Evolutionary conservation across 257 asterid genomes (phyloP).

Genomic region (Datura wrightii): DNA sequence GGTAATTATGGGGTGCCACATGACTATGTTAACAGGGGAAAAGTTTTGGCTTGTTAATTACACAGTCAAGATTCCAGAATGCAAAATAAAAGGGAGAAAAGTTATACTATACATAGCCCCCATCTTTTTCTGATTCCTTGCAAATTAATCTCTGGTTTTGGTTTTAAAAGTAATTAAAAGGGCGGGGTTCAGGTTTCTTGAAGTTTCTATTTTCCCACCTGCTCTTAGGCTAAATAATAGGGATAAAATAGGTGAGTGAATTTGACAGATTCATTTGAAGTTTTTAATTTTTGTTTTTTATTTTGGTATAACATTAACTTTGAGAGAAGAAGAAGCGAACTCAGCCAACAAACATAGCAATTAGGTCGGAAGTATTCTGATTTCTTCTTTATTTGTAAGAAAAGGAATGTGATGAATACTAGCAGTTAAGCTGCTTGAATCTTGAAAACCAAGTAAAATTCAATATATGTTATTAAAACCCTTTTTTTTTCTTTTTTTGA

Average conservation of each 20-base stretch:
- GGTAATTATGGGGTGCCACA: constrained; percentile 29
- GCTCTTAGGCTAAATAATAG: constrained; percentile 23
- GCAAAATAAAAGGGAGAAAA: background rate
- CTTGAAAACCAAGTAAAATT: constrained; percentile 40
- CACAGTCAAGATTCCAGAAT: constrained; percentile 24
- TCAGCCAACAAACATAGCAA: constrained; percentile 37
- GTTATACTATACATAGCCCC: constrained; percentile 20
- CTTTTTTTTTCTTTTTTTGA: too few relatives aligned
- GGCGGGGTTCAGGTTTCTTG: background rate
- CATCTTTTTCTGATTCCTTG: constrained; percentile 23
- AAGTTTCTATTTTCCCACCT: constrained; percentile 18
- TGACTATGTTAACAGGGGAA: background rate
- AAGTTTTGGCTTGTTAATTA: background rate
- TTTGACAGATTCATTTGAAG: constrained; percentile 27
- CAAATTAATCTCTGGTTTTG: background rate
- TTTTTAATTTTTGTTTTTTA: too few relatives aligned
- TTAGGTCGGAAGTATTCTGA: constrained; percentile 35
- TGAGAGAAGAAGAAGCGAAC: constrained; percentile 29
- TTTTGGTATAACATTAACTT: constrained; percentile 30
- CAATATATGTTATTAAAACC: background rate
- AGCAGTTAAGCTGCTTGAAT: constrained; percentile 36
- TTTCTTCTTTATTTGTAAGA: constrained; percentile 35
- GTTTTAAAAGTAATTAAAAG: background rate
- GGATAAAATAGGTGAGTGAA: constrained; percentile 15
- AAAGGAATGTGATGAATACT: constrained; percentile 31